These are phyloP conservation scores for Aspergillus conjunctus DNA, from an alignment of 495 filamentous ascomycete genomes.

Conservation along the genomic window DNA sequence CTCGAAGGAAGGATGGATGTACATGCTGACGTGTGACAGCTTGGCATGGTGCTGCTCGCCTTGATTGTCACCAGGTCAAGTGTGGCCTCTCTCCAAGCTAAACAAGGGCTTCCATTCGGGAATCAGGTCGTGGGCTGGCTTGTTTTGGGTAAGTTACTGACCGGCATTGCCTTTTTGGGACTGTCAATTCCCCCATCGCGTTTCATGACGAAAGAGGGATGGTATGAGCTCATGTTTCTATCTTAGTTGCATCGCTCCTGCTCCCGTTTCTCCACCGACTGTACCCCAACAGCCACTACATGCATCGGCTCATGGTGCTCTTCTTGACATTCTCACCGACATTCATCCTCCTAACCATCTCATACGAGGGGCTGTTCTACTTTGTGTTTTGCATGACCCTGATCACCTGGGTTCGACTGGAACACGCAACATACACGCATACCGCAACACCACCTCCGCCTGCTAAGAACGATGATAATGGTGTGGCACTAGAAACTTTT, in stretches of 20 bases:
- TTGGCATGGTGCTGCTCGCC: slow-evolving; percentile 82
- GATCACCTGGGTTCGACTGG: slow-evolving; percentile 86
- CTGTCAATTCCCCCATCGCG: background rate
- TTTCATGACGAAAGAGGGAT: background rate
- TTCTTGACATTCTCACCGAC: slow-evolving; percentile 93
- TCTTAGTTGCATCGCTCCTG: slow-evolving; percentile 68
- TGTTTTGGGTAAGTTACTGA: slow-evolving; percentile 65
- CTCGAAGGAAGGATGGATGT: slow-evolving; percentile 5
- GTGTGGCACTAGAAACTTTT: slow-evolving; percentile 17
- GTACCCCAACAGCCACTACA: slow-evolving; percentile 82
- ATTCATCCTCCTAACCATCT: slow-evolving; percentile 96
- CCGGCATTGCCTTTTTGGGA: background rate
- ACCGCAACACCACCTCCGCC: slow-evolving; percentile 35
- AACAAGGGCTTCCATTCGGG: slow-evolving; percentile 82
- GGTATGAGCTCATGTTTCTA: slow-evolving; percentile 11
- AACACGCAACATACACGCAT: slow-evolving; percentile 73
- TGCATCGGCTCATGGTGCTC: slow-evolving; percentile 84
- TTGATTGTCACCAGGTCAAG: slow-evolving; percentile 86
- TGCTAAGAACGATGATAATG: slow-evolving; percentile 24
- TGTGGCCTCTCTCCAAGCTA: slow-evolving; percentile 78
- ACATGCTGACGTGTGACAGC: slow-evolving; percentile 34
- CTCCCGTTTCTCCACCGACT: slow-evolving; percentile 81
- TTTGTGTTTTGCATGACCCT: slow-evolving; percentile 82
- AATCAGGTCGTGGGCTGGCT: slow-evolving; percentile 88
- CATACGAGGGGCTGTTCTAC: slow-evolving; percentile 97